These are phyloP conservation scores for Trichoderma sp. DNA, from an alignment of 2,329 filamentous ascomycete species.

Conservation along the genomic window DNA sequence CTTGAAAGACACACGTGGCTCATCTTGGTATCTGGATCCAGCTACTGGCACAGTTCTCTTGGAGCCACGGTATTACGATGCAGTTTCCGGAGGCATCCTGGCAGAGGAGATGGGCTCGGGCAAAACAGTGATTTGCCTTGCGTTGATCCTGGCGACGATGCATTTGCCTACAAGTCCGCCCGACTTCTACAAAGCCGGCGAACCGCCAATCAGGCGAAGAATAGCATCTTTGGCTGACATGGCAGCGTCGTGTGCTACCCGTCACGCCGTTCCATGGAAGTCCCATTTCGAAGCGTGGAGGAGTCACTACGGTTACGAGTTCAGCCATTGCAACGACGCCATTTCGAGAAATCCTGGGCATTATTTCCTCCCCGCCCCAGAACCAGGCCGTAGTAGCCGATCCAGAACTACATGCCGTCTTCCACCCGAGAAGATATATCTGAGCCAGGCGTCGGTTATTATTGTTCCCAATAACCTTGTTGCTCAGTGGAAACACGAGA, in stretches of 20 bases:
- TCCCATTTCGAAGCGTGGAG: slow-evolving; percentile 59
- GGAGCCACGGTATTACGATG: slow-evolving; percentile 73
- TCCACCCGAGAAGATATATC: slow-evolving; percentile 56
- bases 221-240: slow-evolving; percentile 72
- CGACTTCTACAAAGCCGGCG: slow-evolving; percentile 54
- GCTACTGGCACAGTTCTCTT: slow-evolving; percentile 63
- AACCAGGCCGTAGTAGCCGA: slow-evolving; percentile 38
- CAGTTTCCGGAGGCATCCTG: slow-evolving; percentile 73
- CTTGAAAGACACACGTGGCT: slow-evolving; percentile 62
- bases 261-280: slow-evolving; percentile 71
- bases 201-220: slow-evolving; percentile 45
- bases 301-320: slow-evolving; percentile 51
- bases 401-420: slow-evolving; percentile 26
- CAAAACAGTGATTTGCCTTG: slow-evolving; percentile 85
- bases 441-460: slow-evolving; percentile 72
- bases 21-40: slow-evolving; percentile 69
- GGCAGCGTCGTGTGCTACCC: slow-evolving; percentile 70
- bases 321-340: slow-evolving; percentile 55
- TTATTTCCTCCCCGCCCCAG: slow-evolving; percentile 58
- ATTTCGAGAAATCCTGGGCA: slow-evolving; percentile 60
- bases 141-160: slow-evolving; percentile 74
- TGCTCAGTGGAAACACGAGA: slow-evolving; percentile 81
- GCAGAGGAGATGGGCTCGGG: slow-evolving; percentile 82
- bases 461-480: slow-evolving; percentile 83
- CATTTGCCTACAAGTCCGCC: slow-evolving; percentile 68